phyloP scores from a whole-genome alignment of 257 asterid genomes.

The Thymus mandschuricus region DNA sequence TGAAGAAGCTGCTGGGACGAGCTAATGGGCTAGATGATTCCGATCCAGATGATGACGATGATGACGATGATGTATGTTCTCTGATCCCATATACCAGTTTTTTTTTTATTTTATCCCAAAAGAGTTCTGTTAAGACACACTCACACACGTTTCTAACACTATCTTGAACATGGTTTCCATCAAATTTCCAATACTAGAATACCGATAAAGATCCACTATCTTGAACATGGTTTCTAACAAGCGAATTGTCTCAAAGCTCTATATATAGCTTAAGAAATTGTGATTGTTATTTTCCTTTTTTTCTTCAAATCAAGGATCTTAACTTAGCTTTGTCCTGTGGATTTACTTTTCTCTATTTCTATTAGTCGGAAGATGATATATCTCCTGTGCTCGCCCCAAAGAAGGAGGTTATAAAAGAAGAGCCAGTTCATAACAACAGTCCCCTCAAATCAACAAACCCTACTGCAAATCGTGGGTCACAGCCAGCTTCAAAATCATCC shows the following conservation, averaged over 20 bases:
- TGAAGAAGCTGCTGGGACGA: slow-evolving; percentile 90
- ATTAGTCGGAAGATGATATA: slow-evolving; percentile 72
- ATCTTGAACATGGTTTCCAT: neutral
- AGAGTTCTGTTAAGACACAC: neutral
- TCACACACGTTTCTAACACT: neutral
- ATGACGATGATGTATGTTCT: slow-evolving; percentile 80
- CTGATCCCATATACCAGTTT: slow-evolving; percentile 23
- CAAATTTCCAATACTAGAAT: neutral
- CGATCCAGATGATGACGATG: slow-evolving; percentile 84
- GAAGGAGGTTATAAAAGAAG: slow-evolving; percentile 85
- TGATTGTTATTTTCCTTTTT: slow-evolving; percentile 12
- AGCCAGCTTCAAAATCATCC: slow-evolving; percentile 65
- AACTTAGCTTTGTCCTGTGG: neutral
- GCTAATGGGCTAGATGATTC: slow-evolving; percentile 88
- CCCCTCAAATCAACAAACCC: slow-evolving; percentile 62
- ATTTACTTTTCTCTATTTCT: slow-evolving; percentile 22
- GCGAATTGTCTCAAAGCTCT: slow-evolving; percentile 6
- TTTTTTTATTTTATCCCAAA: slow-evolving; percentile 10
- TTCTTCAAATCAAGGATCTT: slow-evolving; percentile 11
- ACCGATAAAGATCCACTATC: slow-evolving; percentile 2
- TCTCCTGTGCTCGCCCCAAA: slow-evolving; percentile 84
- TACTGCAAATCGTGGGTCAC: slow-evolving; percentile 68
- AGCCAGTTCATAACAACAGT: slow-evolving; percentile 67
- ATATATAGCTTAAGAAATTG: slow-evolving; percentile 3
- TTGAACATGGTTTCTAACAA: slow-evolving; percentile 11